Base-by-base conservation (phyloP, 108 stramenopile genomes). In the Nitzschia sp. region DNA sequence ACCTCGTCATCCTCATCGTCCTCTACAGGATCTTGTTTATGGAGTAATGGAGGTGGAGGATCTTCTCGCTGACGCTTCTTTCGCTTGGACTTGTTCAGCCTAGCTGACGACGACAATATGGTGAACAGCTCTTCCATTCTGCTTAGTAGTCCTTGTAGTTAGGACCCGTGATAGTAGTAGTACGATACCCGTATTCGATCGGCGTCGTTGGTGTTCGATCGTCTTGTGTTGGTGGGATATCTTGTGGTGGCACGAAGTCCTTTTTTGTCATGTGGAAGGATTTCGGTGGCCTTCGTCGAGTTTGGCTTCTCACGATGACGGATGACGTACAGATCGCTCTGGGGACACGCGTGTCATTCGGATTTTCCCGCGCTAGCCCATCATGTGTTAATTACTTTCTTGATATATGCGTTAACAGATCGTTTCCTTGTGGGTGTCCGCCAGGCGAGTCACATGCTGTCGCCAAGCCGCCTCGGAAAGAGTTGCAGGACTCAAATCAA, bases 71-170 rank as follows among this genome's bases (percentile, higher is more conserved):
- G 46, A 28, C 33, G 42, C 48, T 75, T 84, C 69, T 88, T 89
- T 33, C 85, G 71, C 51, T 91, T 91, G 30, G 82, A 77, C 57
- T 94, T 94, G 81, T 94, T 80, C 49, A 94, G 56, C 26, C 90
- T 59, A 33, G 93, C 90, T 19, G 89, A 86, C 1, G 93, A 89
- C 55, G 93, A 92, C 42, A 94, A 69, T 54, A 91, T 82, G 46
- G 88, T 94, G 79, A 90, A 94, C 26, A 94, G 75, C 25, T 94
- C 93, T 42, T 92, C 93, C 93, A 94, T 94, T 56, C 38, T 42
- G 6, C 15, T 74, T 42, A 23, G 30, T 18, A 28, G 9, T 17
- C 15, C 71, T 42, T 28, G 30, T 18, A 28, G 9, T 17, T 17
- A 59, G 9, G 6, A 4, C 5, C 4, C 9, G 26, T 29, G 25